Percentiles rank a stretch among this genome's conserved stretches.
These are phyloP conservation scores for Niebla homalea DNA, from an alignment of 495 filamentous ascomycete genomes.

Conservation along the genomic window DNA sequence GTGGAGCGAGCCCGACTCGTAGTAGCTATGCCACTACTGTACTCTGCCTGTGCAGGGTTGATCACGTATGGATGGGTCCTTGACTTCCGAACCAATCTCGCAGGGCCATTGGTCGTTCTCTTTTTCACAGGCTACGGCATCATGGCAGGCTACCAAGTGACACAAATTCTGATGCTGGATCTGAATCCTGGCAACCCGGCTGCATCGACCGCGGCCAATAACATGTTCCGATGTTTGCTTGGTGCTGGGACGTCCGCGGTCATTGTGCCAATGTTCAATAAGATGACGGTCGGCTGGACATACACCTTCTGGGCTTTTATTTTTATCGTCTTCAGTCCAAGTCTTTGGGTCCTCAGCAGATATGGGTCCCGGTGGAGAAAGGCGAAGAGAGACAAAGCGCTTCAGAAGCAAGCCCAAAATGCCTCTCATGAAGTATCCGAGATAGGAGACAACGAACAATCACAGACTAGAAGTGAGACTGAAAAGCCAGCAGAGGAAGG, in stretches of 20 bases:
- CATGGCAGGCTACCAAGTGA: conserved; percentile 22
- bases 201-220: conserved; percentile 57
- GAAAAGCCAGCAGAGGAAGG: no score
- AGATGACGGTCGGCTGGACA: conserved; percentile 54
- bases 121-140: conserved; percentile 24
- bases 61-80: conserved; percentile 40
- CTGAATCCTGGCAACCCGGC: conserved; percentile 47
- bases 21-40: conserved; percentile 26
- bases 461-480: no score
- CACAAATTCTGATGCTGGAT: conserved; percentile 47
- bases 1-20: conserved; percentile 36
- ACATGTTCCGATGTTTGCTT: conserved; percentile 52
- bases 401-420: not conserved
- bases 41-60: conserved; percentile 23
- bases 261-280: conserved; percentile 51
- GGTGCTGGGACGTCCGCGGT: conserved; percentile 54
- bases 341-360: conserved; percentile 32
- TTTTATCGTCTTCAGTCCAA: conserved; percentile 39
- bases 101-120: conserved; percentile 24
- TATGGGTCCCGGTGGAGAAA: conserved; percentile 38
- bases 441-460: no score
- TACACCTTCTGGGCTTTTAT: conserved; percentile 51
- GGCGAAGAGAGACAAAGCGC: conserved; percentile 17
- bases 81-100: conserved; percentile 20
- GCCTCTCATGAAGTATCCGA: no score